A percentile compares a stretch with the other conserved stretches of the same genome.
These are phyloP conservation scores for Neonothopanus nambi DNA, from an alignment of 1,284 basidiomycete genomes.

Conservation along the genomic window DNA sequence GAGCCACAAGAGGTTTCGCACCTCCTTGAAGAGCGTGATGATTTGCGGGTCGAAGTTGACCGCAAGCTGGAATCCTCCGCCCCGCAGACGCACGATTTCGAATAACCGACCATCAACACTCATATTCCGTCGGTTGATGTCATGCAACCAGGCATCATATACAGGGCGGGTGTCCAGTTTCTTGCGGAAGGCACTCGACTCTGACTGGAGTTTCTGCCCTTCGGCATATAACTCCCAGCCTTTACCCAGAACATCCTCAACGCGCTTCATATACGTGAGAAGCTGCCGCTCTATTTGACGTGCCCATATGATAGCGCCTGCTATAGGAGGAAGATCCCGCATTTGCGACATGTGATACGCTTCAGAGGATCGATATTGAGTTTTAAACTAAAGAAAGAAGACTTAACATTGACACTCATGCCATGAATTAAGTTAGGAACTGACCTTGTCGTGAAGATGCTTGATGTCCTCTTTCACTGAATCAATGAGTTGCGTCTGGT, in stretches of 20 bases:
- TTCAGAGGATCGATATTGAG: slow-evolving; percentile 92
- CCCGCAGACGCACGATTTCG: slow-evolving; percentile 85
- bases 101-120: slow-evolving; percentile 95
- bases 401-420: slow-evolving; percentile 16
- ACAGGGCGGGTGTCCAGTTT: slow-evolving; percentile 95
- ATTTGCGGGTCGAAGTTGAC: slow-evolving; percentile 99
- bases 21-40: slow-evolving; percentile 98
- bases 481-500: slow-evolving; percentile 96
- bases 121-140: slow-evolving; percentile 92
- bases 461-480: slow-evolving; percentile 99
- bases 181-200: slow-evolving; percentile 89
- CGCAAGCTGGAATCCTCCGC: slow-evolving; percentile 81
- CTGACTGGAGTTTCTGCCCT: slow-evolving; percentile 93
- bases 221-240: slow-evolving; percentile 99
- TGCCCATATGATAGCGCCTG: slow-evolving; percentile 98
- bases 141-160: slow-evolving; percentile 95
- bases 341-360: slow-evolving; percentile 98
- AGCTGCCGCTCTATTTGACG: slow-evolving; percentile 97
- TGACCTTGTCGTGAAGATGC: slow-evolving; percentile 87
- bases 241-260: slow-evolving; percentile 97
- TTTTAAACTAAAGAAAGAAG: slow-evolving; percentile 68
- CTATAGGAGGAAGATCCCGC: slow-evolving; percentile 95
- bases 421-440: slow-evolving; percentile 5
- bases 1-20: slow-evolving; percentile 93
- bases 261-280: slow-evolving; percentile 97